phyloP scores from a whole-genome alignment of 495 filamentous ascomycete genomes.

The Penicillium canescens region DNA sequence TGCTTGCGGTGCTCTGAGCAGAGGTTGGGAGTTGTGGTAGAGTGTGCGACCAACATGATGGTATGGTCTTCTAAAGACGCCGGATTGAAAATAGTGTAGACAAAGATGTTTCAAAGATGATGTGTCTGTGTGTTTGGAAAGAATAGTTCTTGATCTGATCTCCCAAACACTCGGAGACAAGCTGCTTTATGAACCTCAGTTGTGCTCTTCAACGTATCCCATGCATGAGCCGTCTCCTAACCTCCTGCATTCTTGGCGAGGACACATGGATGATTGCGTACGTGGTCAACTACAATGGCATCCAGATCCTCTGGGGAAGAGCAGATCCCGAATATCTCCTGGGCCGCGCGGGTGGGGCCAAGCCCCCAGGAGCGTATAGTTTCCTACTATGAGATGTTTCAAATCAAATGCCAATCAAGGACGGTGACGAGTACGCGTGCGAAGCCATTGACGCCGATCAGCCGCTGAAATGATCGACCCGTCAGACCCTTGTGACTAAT shows the following conservation, averaged over 20 bases:
- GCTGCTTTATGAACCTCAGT: neutral
- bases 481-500: neutral
- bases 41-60: conserved; percentile 12
- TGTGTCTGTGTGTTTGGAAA: no score
- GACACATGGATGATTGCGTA: conserved; percentile 6
- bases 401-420: conserved; percentile 5
- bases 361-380: neutral
- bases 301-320: conserved; percentile 25
- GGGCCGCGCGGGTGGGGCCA: neutral
- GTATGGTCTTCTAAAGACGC: neutral
- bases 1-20: conserved; percentile 5
- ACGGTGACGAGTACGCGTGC: conserved; percentile 2
- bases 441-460: neutral
- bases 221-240: conserved; percentile 3
- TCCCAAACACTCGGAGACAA: neutral
- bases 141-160: neutral
- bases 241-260: conserved; percentile 2
- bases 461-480: neutral
- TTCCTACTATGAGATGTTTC: conserved; percentile 1
- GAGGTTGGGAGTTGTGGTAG: conserved; percentile 1
- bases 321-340: neutral
- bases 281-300: conserved; percentile 4
- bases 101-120: neutral
- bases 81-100: neutral
- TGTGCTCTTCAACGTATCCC: neutral